Base-by-base conservation (phyloP, 208 protist species). In the Trypanosomatidae sp. region DNA sequence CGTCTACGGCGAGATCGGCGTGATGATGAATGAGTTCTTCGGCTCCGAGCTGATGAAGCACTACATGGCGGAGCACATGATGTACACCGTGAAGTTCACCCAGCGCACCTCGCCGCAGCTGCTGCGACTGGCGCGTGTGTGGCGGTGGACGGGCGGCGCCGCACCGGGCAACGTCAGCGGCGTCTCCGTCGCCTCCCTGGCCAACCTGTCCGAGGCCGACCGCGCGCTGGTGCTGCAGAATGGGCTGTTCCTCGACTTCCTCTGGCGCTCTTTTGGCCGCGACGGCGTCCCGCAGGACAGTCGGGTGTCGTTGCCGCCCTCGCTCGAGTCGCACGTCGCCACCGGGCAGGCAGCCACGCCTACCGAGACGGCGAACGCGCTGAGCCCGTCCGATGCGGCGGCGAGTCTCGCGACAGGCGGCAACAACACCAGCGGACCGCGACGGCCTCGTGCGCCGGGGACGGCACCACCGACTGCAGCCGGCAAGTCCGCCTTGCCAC, bases 1-100 rank as follows among this genome's bases (percentile, higher is more conserved):
- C 67, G 79, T 80, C 53, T 72, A 58, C 25, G n/a, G 67, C n/a
- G 79, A 84, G 36, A 72, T 88, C n/a, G 74, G 70, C 1, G 55
- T 60, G 36, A 83, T 85, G 41, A 52, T 88, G 19, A 59, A 66
- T 25, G 77, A 77, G 25, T 80, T 90, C 49, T 90, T 90, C 50
- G 66, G 58, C 22, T 79, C 76, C 0, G 76, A 78, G 41, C 71
- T 76, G 65, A 86, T 94, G 82, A 71, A 74, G 44, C 83, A 86
- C 71, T 95, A 81, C 73, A 86, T 85, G 53, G 85, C 82, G 25
- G 87, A 95, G 81, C 89, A 95, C 73, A 86, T 92, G 80, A 90
- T 90, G 84, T 95, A 93, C 79, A 81, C 79, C 2, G 39, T 88
- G 12, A 82, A 93, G 71, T 95, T 88, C 79, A 85, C 79, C 41